Conservation (phyloP, 345 rosid species). For the Eucalyptus marginata region DNA sequence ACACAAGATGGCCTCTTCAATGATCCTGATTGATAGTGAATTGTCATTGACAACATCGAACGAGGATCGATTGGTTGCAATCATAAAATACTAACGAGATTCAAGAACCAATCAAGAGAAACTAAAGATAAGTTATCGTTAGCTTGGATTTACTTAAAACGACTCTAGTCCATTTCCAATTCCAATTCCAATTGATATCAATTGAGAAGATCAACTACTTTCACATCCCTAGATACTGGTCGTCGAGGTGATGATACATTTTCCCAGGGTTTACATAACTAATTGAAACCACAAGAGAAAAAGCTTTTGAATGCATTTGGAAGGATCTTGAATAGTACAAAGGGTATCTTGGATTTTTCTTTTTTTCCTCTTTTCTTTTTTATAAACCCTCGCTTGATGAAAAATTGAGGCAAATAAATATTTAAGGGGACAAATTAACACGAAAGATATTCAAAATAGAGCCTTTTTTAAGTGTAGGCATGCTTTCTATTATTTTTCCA, state of each 20-base stretch:
- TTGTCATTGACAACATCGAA: neutral
- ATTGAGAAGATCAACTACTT: neutral
- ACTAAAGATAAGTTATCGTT: neutral
- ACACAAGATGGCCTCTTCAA: accelerated
- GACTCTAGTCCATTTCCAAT: accelerated
- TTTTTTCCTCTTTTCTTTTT: neutral
- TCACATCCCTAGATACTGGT: too few species aligned
- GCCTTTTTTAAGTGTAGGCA: neutral
- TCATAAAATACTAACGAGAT: accelerated
- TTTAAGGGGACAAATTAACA: neutral
- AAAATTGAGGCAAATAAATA: neutral
- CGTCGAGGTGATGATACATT: too few species aligned
- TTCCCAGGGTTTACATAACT: neutral
- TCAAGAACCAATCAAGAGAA: accelerated
- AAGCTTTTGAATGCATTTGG: neutral
- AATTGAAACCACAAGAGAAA: neutral
- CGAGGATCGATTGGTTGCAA: accelerated
- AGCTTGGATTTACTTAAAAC: neutral
- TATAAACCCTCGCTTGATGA: neutral
- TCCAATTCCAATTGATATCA: accelerated
- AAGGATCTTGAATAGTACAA: neutral
- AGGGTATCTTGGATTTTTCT: neutral
- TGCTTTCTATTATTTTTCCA: neutral
- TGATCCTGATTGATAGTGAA: accelerated
- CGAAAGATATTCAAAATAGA: neutral